Evolutionary conservation across 2,329 filamentous ascomycete genomes (phyloP), one percentile per base, ranked within the genome.

Genomic region (Aspergillus sp.): DNA sequence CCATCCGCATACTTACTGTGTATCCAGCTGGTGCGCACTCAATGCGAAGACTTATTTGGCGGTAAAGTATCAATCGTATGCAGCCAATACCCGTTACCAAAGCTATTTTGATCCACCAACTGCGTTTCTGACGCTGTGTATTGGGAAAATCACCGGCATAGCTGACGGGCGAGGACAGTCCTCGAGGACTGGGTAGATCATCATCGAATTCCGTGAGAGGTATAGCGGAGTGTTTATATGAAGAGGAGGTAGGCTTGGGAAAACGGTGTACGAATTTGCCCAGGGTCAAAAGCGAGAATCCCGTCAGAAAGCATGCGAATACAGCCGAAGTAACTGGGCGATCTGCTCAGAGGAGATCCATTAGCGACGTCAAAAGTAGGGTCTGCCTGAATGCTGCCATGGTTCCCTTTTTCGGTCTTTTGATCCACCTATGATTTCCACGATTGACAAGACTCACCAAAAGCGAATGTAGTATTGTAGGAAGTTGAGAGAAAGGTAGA

Each of bases 251-350:
- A 5, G 50, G 40, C 6, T 46, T 47, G 43, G 57, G 59, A 41
- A 59, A 49, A 33, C 37, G 47, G 46, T 53, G 52, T 30, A 62
- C 46, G 29, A 67, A 63, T 43, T 61, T 62, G 50, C 64, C 67
- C 36, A 65, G 49, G 32, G 59, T 54, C 8, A 73, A 47, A 28
- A 74, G 57, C 33, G 56, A 60, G 19, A 60, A 49, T 7, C 70
- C 71, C 7, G 67, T 58, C 26, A 68, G 56, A 33, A 67, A 62
- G 33, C 75, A 70, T 19, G 66, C 54, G 5, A 72, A 50, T 32
- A 71, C 60, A 12, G 64, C 56, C 6, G 71, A 66, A 50, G 71
- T 71, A 10, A 74, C 50, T 4, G 74, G 73, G 39, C 69, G 70
- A 50, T 75, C 75, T 73, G 44, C 28, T 37, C 36, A 35, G 13